These are phyloP conservation scores for Hyparrhenia diplandra DNA, from an alignment of 176 grass and related monocot genomes.

Conservation along the genomic window DNA sequence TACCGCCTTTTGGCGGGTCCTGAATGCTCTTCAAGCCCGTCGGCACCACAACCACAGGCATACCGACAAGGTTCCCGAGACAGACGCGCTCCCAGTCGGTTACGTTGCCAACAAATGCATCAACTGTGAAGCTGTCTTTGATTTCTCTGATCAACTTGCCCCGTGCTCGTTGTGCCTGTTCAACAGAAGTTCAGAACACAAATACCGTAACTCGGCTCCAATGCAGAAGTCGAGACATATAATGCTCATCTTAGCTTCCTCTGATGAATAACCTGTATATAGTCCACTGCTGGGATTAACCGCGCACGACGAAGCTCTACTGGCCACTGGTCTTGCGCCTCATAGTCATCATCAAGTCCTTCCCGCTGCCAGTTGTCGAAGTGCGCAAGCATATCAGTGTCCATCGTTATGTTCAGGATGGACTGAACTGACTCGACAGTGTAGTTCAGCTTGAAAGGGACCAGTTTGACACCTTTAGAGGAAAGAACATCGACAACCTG, in stretches of 20 bases:
- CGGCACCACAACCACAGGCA: conserved; percentile 62
- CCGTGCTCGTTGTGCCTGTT: conserved; percentile 73
- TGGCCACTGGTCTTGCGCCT: conserved; percentile 91
- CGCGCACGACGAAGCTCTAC: conserved; percentile 80
- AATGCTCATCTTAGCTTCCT: background rate
- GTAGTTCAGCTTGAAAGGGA: conserved; percentile 94
- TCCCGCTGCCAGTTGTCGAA: conserved; percentile 78
- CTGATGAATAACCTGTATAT: conserved; percentile 57
- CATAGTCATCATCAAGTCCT: conserved; percentile 54
- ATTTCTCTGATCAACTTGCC: conserved; percentile 72
- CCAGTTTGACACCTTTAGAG: conserved; percentile 61
- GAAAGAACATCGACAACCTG: conserved; percentile 72
- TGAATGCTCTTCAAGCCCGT: conserved; percentile 61
- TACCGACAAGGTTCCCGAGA: conserved; percentile 69
- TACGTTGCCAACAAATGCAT: conserved; percentile 77
- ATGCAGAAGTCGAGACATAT: background rate
- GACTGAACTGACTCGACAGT: conserved; percentile 63
- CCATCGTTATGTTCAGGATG: conserved; percentile 93
- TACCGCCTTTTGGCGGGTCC: conserved; percentile 45
- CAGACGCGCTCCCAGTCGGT: conserved; percentile 95
- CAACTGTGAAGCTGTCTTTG: conserved; percentile 60
- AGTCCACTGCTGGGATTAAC: conserved; percentile 78
- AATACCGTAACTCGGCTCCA: background rate
- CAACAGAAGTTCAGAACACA: background rate
- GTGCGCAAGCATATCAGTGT: conserved; percentile 77